Percentiles rank a stretch among this genome's conserved stretches.
Evolutionary conservation across 202 grass and related monocot species (phyloP).

Genomic region (Zizania palustris): DNA sequence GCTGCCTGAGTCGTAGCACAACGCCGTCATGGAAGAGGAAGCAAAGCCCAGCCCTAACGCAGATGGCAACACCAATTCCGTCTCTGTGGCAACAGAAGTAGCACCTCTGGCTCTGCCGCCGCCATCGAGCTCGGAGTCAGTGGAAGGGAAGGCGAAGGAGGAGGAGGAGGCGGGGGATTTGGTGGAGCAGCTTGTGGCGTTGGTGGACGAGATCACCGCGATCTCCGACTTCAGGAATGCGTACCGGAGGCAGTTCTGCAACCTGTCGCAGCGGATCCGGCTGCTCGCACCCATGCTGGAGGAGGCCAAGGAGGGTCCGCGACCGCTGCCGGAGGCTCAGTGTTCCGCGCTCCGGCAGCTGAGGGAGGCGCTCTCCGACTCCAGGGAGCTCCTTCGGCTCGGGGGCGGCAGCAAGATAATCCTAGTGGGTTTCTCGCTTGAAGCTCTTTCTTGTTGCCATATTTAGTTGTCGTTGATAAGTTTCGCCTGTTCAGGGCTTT

Average conservation of each 20-base stretch:
- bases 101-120: constrained; percentile 45
- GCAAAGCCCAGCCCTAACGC: constrained; percentile 10
- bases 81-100: constrained; percentile 45
- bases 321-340: constrained; percentile 43
- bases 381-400: constrained; percentile 69
- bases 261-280: constrained; percentile 86
- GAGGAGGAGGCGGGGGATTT: constrained; percentile 34
- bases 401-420: constrained; percentile 94
- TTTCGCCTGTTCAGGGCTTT: background rate
- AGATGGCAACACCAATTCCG: constrained; percentile 34
- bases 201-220: constrained; percentile 64
- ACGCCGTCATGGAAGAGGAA: constrained; percentile 46
- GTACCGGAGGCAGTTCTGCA: constrained; percentile 82
- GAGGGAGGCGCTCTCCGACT: constrained; percentile 53
- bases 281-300: constrained; percentile 88
- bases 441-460: constrained; percentile 14
- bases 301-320: constrained; percentile 75
- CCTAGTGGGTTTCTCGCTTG: constrained; percentile 58
- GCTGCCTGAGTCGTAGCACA: background rate
- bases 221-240: constrained; percentile 84
- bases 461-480: background rate
- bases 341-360: constrained; percentile 49
- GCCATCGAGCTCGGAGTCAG: constrained; percentile 24
- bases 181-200: constrained; percentile 54
- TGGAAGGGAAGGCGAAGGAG: background rate